Conservation (phyloP, 2,329 filamentous ascomycete genomes). For the Trematosphaeria pertusa region DNA sequence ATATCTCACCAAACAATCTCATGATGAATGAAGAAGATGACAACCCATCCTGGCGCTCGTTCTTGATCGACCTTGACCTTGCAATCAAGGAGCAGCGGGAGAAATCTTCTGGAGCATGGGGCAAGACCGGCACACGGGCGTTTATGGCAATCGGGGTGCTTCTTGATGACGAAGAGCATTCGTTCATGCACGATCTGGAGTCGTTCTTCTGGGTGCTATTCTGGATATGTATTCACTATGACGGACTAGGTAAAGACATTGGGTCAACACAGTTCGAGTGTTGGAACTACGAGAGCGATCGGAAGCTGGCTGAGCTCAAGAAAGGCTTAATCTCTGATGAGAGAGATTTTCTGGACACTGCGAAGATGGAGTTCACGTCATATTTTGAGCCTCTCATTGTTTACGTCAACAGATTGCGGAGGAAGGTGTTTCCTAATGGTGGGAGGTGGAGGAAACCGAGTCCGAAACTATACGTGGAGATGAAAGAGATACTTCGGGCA, state of each 20-base stretch:
- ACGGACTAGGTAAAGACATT: constrained; percentile 28
- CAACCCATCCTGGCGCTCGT: constrained; percentile 48
- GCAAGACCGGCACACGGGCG: constrained; percentile 54
- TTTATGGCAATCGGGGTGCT: constrained; percentile 58
- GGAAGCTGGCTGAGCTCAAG: constrained; percentile 7
- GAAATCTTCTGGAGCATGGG: constrained; percentile 46
- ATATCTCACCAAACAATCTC: no score
- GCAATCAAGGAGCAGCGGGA: constrained; percentile 45
- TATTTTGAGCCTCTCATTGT: constrained; percentile 49
- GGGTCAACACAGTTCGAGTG: constrained; percentile 37
- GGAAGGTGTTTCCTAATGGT: constrained; percentile 43
- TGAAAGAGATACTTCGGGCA: constrained; percentile 18
- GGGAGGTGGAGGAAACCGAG: constrained; percentile 12
- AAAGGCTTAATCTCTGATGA: constrained; percentile 3
- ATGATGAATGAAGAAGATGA: constrained; percentile 54
- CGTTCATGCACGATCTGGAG: constrained; percentile 57
- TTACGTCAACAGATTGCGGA: constrained; percentile 50
- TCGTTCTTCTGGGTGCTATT: no score
- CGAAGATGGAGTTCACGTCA: constrained; percentile 39
- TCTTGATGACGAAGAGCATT: constrained; percentile 49
- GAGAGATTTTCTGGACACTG: constrained; percentile 33
- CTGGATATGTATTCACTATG: constrained; percentile 56
- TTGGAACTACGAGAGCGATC: constrained; percentile 43
- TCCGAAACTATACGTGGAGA: constrained; percentile 9
- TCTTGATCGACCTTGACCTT: constrained; percentile 53